These are phyloP conservation scores for Prorocentrum cordatum DNA, from an alignment of 169 alveolate genomes.

Conservation along the genomic window DNA sequence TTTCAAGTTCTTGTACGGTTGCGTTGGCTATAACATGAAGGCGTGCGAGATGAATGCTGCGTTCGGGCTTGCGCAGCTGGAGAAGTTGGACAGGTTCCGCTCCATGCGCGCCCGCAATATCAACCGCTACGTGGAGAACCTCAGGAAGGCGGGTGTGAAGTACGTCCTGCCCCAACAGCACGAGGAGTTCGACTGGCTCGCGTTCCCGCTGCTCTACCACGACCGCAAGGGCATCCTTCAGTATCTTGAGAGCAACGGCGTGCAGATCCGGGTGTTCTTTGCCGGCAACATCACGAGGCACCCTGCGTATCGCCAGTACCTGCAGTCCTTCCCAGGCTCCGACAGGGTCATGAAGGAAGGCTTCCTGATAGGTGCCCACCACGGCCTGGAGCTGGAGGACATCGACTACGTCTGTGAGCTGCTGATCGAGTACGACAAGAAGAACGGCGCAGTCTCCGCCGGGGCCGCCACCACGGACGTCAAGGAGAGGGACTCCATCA, in stretches of 20 bases:
- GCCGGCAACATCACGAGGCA: slow-evolving; percentile 64
- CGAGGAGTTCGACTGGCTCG: not conserved
- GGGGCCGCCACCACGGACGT: not conserved
- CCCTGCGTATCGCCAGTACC: slow-evolving; percentile 61
- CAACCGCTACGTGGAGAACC: not conserved
- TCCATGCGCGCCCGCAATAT: not conserved
- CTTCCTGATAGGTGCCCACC: slow-evolving; percentile 64
- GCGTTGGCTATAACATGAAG: slow-evolving; percentile 30
- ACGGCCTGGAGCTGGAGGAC: slow-evolving; percentile 30
- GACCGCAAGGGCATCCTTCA: slow-evolving; percentile 59
- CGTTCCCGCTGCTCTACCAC: slow-evolving; percentile 45
- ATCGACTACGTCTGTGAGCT: slow-evolving; percentile 50
- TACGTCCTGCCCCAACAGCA: not conserved
- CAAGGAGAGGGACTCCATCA: not conserved
- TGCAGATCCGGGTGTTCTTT: slow-evolving; percentile 65
- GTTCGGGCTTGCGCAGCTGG: slow-evolving; percentile 45
- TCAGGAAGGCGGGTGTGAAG: not conserved
- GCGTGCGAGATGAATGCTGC: slow-evolving; percentile 67
- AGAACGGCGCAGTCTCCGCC: not conserved
- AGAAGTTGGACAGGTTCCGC: not conserved
- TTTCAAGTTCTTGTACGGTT: slow-evolving; percentile 52
- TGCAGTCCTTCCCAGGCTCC: slow-evolving; percentile 14
- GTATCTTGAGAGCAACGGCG: slow-evolving; percentile 10
- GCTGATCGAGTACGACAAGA: not conserved
- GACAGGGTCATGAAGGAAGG: slow-evolving; percentile 56